Conservation (phyloP, 2,329 filamentous ascomycete genomes). For the Fusarium pilosicola region DNA sequence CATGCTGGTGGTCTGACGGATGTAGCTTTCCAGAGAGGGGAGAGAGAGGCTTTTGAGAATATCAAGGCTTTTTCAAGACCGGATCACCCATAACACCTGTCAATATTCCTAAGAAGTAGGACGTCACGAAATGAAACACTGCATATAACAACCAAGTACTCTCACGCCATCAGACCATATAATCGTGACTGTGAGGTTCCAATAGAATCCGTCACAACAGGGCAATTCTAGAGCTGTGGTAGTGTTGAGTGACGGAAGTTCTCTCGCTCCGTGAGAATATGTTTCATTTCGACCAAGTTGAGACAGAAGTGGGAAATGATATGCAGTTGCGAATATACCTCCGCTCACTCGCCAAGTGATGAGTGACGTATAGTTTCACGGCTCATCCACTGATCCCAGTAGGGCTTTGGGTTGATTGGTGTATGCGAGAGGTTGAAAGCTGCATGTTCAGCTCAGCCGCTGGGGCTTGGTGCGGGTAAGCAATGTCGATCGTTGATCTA, state of each 20-base stretch:
- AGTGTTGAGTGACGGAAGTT: too few species aligned
- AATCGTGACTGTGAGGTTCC: too few species aligned
- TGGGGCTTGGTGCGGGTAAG: too few species aligned
- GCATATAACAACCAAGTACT: neutral
- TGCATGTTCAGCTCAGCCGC: too few species aligned
- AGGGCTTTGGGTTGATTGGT: neutral
- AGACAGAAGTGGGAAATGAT: neutral
- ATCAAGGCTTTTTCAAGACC: conserved; percentile 51
- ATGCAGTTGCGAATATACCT: neutral
- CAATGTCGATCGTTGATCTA: too few species aligned
- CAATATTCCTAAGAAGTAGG: conserved; percentile 27
- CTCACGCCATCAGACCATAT: neutral
- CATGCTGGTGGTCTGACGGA: conserved; percentile 58
- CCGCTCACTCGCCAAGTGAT: neutral
- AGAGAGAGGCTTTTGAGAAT: conserved; percentile 59
- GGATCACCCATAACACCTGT: conserved; percentile 53
- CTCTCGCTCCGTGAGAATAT: too few species aligned
- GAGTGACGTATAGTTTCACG: neutral
- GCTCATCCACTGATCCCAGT: neutral
- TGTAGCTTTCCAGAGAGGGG: conserved; percentile 54
- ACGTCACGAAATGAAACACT: accelerated
- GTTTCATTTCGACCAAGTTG: neutral
- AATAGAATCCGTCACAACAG: too few species aligned
- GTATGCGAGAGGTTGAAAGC: too few species aligned
- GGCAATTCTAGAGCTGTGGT: too few species aligned